phyloP scores from a whole-genome alignment of 2,329 filamentous ascomycete genomes.

The Seiridium unicorne region DNA sequence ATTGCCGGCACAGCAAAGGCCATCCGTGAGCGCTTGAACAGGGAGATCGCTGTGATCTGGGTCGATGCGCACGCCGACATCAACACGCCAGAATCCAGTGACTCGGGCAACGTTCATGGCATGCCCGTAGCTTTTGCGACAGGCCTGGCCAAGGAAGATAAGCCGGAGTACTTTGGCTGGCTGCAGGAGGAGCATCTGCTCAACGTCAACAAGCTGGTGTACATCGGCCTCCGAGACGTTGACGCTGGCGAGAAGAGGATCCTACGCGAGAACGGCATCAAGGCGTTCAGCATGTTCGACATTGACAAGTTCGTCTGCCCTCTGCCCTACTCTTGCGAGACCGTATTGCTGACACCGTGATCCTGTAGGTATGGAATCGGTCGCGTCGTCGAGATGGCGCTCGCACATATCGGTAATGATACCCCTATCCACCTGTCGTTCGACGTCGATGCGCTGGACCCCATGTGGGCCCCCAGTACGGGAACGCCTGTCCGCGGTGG shows the following conservation, averaged over 20 bases:
- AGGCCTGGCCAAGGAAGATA: conserved; percentile 74
- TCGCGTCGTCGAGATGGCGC: conserved; percentile 95
- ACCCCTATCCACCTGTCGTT: conserved; percentile 97
- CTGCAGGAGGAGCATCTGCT: conserved; percentile 68
- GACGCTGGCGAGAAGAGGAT: conserved; percentile 94
- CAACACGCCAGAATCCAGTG: conserved; percentile 89
- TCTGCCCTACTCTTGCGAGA: not conserved
- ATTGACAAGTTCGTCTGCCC: conserved; percentile 71
- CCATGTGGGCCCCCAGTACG: conserved; percentile 93
- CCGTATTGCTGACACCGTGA: not conserved
- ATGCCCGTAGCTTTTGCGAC: conserved; percentile 96
- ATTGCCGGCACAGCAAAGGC: conserved; percentile 86
- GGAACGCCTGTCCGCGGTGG: conserved; percentile 93
- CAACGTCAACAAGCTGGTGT: conserved; percentile 83
- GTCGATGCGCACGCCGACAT: conserved; percentile 98
- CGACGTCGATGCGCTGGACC: conserved; percentile 94
- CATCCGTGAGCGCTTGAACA: conserved; percentile 74
- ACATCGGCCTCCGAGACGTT: conserved; percentile 92
- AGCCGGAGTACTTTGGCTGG: conserved; percentile 87
- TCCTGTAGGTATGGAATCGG: conserved; percentile 78
- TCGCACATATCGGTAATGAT: conserved; percentile 90
- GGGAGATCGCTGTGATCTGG: conserved; percentile 95
- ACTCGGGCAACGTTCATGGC: conserved; percentile 92
- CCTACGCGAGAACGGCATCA: conserved; percentile 83
- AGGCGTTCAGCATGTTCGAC: conserved; percentile 98